phyloP scores from a whole-genome alignment of 352 stramenopile genomes.

The Phytopythium kandeliae region DNA sequence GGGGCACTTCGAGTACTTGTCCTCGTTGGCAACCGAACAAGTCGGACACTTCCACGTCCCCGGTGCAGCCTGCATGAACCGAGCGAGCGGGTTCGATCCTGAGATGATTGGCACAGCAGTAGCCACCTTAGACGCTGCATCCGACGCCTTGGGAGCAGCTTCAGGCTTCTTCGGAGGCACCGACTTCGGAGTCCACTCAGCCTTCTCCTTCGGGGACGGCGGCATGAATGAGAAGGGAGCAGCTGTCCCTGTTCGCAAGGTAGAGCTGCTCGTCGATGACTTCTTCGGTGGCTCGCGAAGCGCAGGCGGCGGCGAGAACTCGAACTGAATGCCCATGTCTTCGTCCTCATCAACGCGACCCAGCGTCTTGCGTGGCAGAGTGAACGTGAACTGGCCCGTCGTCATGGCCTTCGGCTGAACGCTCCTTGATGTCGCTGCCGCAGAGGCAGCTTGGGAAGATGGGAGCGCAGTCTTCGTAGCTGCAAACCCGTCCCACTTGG shows the following conservation, averaged over 20 bases:
- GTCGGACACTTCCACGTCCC: slow-evolving; percentile 79
- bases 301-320: slow-evolving; percentile 55
- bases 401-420: slow-evolving; percentile 17
- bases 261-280: slow-evolving; percentile 2
- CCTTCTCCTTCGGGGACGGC: slow-evolving; percentile 45
- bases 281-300: slow-evolving; percentile 59
- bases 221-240: slow-evolving; percentile 64
- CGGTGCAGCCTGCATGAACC: slow-evolving; percentile 54
- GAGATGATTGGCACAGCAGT: background rate
- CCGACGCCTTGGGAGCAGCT: background rate
- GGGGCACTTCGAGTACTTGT: slow-evolving; percentile 57
- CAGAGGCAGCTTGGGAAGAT: slow-evolving; percentile 29
- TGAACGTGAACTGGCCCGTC: slow-evolving; percentile 49
- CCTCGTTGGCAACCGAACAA: slow-evolving; percentile 66
- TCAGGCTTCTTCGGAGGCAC: slow-evolving; percentile 14
- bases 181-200: slow-evolving; percentile 30
- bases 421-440: slow-evolving; percentile 15
- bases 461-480: slow-evolving; percentile 6
- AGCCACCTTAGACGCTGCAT: background rate
- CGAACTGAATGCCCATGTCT: slow-evolving; percentile 41
- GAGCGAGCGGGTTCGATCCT: slow-evolving; percentile 38
- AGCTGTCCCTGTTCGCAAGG: slow-evolving; percentile 16
- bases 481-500: slow-evolving; percentile 13
- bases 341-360: slow-evolving; percentile 21
- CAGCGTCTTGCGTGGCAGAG: slow-evolving; percentile 16